These are phyloP conservation scores for Microbotryum lychnidis-dioicae DNA, from an alignment of 1,284 basidiomycete genomes.

Conservation along the genomic window DNA sequence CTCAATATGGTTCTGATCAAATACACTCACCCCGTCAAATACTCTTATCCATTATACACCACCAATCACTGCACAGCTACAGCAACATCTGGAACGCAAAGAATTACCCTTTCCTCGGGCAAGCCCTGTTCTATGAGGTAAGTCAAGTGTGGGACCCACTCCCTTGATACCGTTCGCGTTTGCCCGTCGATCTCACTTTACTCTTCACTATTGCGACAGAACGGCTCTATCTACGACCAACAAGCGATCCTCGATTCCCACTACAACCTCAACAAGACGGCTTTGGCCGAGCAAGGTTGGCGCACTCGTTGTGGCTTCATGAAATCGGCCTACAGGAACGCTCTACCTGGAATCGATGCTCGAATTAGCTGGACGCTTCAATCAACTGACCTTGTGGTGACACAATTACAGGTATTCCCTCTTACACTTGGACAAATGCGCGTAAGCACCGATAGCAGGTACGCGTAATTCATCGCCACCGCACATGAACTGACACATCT, in stretches of 20 bases:
- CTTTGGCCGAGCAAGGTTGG: constrained; percentile 39
- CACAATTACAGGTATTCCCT: no score
- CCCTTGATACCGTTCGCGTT: no score
- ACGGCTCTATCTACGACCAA: constrained; percentile 50
- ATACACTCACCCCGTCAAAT: not conserved
- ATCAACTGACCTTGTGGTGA: no score
- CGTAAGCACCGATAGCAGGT: constrained; percentile 36
- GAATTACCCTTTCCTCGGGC: constrained; percentile 54
- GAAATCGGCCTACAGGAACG: no score
- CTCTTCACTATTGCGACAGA: constrained; percentile 14
- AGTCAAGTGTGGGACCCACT: no score
- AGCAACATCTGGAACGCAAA: constrained; percentile 52
- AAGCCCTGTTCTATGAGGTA: constrained; percentile 49
- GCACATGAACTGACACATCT: no score
- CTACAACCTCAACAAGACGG: constrained; percentile 64
- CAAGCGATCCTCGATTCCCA: constrained; percentile 81
- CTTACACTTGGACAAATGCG: not conserved
- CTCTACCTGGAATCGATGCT: no score
- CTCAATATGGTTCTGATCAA: not conserved
- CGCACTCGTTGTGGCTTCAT: constrained; percentile 42
- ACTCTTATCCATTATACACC: not conserved
- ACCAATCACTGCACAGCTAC: not conserved
- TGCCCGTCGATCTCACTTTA: no score
- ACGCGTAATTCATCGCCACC: not conserved
- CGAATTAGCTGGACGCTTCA: no score